phyloP scores from a whole-genome alignment of 148 eudicot genomes.

The Pharnaceum exiguum region DNA sequence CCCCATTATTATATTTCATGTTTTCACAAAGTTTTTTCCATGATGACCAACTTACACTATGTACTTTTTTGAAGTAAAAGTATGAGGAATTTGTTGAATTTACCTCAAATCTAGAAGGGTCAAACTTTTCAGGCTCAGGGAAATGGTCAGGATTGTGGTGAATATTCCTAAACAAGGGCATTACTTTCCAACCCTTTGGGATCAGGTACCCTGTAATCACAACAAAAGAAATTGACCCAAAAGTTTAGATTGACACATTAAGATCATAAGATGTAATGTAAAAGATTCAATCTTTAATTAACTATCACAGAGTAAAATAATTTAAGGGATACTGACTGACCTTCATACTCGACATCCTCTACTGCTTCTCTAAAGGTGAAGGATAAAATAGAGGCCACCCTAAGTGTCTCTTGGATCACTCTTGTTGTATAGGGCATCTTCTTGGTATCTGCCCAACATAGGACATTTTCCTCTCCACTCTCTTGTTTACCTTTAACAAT shows the following conservation, averaged over 20 bases:
- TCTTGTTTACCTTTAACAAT: slow-evolving; percentile 26
- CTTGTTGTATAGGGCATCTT: slow-evolving; percentile 76
- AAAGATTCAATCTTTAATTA: too few relatives aligned
- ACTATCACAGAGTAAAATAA: too few relatives aligned
- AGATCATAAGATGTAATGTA: background rate
- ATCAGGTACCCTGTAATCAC: slow-evolving; percentile 40
- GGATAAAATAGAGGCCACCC: slow-evolving; percentile 88
- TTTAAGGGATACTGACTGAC: slow-evolving; percentile 39
- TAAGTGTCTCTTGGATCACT: slow-evolving; percentile 84
- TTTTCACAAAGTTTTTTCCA: too few relatives aligned
- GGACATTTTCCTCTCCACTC: slow-evolving; percentile 21
- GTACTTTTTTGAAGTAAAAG: too few relatives aligned
- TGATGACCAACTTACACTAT: too few relatives aligned
- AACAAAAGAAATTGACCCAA: background rate
- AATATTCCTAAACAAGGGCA: slow-evolving; percentile 65
- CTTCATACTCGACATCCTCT: slow-evolving; percentile 94
- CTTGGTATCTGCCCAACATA: slow-evolving; percentile 40
- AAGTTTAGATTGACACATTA: background rate
- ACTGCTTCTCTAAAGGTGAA: slow-evolving; percentile 98
- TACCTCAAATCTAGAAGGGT: slow-evolving; percentile 82
- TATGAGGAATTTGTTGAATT: background rate
- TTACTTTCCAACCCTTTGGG: slow-evolving; percentile 74
- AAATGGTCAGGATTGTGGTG: slow-evolving; percentile 53
- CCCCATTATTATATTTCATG: too few relatives aligned
- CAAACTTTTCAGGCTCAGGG: slow-evolving; percentile 50